phyloP scores from a whole-genome alignment of 2,329 filamentous ascomycete genomes.

The Ceratocystis huliohia region DNA sequence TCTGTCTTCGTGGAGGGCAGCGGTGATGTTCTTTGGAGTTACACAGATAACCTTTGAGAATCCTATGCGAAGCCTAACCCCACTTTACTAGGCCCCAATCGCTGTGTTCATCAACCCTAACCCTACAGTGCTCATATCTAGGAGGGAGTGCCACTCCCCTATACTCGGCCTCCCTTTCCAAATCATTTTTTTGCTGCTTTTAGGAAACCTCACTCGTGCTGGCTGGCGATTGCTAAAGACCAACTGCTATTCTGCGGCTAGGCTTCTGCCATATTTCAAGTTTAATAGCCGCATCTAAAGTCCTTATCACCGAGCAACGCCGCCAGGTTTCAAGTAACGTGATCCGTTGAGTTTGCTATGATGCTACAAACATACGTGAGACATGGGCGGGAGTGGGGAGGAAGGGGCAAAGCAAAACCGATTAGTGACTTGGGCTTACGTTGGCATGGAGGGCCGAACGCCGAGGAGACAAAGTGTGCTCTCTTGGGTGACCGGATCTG shows the following conservation, averaged over 20 bases:
- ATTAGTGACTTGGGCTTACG: too few relatives aligned
- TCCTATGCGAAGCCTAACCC: not conserved
- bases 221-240: not conserved
- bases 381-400: not conserved
- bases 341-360: not conserved
- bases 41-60: not conserved
- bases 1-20: not conserved
- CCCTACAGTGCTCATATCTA: not conserved
- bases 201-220: too few relatives aligned
- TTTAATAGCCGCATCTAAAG: not conserved
- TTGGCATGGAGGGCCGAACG: not conserved
- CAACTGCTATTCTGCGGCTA: too few relatives aligned
- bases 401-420: not conserved
- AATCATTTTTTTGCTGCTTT: too few relatives aligned
- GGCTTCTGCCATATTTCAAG: not conserved
- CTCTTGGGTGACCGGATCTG: not conserved
- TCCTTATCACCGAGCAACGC: not conserved
- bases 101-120: not conserved
- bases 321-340: not conserved
- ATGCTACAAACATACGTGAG: not conserved
- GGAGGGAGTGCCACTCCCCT: too few relatives aligned
- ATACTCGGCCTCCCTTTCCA: not conserved
- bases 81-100: too few relatives aligned
- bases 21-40: not conserved
- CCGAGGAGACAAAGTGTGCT: not conserved